Evolutionary conservation across 2,329 filamentous ascomycete genomes (phyloP), one percentile per base, ranked within the genome.

Genomic region (Alternaria consortialis): DNA sequence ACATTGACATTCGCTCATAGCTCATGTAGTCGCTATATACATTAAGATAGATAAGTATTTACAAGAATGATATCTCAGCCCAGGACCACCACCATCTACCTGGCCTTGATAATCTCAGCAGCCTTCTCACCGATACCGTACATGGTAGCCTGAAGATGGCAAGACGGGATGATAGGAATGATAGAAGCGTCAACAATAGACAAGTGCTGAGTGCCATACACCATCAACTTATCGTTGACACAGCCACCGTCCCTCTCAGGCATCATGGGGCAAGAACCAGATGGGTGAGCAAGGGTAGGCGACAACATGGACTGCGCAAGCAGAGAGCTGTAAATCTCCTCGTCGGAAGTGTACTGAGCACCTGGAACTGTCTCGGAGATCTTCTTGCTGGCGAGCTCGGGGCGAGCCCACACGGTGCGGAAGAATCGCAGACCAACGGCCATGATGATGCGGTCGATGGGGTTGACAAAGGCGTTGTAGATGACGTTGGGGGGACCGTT

Each of bases 81-180:
- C 1, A 39, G 20, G 20, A 13, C 3, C 3, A 12, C 9, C n/a
- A 23, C 25, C 8, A 27, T 53, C 46, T 63, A 48, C 55, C 70
- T 73, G 3, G 52, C 52, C 64, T 74, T 75, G 58, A 77, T 74
- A 2, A 76, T 62, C 65, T 72, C 75, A 12, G 74, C 73, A 46
- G 74, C 75, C 67, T 75, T 77, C 69, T 77, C 75, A 13, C 67
- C 74, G 51, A 77, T 65, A 23, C 66, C 74, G 55, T 77, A 77
- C 54, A 72, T 68, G 23, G 72, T 74, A 25, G 74, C 70, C 57
- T 75, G 73, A n/a, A 73, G 58, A 65, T 73, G 70, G 53, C 64
- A 66, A 11, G 66, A 68, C 11, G 73, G 72, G 32, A 75, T 74
- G 32, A 76, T 67, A 0, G 74, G 74, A 17, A 77, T 69, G 8